Evolutionary conservation across 768 basidiomycete genomes (phyloP), one percentile per base, ranked within the genome.

Genomic region (Sarcodon aspratus): DNA sequence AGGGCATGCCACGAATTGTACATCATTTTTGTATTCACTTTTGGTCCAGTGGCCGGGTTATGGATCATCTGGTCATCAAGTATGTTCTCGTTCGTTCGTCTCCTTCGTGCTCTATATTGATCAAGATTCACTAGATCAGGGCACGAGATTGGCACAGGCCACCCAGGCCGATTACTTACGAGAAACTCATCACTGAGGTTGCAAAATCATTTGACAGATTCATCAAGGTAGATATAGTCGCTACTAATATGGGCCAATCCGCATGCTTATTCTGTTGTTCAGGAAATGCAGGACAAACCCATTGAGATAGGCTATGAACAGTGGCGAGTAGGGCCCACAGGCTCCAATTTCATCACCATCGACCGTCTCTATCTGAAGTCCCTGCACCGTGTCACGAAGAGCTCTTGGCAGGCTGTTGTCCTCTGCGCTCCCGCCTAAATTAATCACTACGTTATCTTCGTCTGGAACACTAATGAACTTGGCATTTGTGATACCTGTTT

Each of bases 91-190:
- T 27, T 27, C 21, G 2, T 2, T 27, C 21, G 21, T 27, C 21
- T 27, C 21, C 2, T 27, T 27, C 5, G 2, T 27, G 21, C 21
- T 27, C 5, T 27, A 27, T 27, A 27, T 27, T 27, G 5, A 27
- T 27, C 21, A 27, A 27, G 21, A 27, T 27, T 27, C 5, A 27
- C 5, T 27, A 42, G 59, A 88, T 89, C 52, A 85, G 85, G 7
- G 88, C 85, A 1, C 78, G 79, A 60, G 85, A 89, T 62, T 89
- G 86, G 60, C 75, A 76, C 36, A 86, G 76, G 52, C 84, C 86
- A 0, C 86, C 83, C 36, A 75, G 82, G 6, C 85, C 81, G 3
- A 85, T 89, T 55, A 89, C 85, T 1, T 73, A 75, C 46, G 74
- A 76, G 17, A 89, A 89, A 58, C 70, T 89, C 13, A 85, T 83